Evolutionary conservation across 164 flowering plant species (phyloP).

Genomic region (Vitis vinifera): DNA sequence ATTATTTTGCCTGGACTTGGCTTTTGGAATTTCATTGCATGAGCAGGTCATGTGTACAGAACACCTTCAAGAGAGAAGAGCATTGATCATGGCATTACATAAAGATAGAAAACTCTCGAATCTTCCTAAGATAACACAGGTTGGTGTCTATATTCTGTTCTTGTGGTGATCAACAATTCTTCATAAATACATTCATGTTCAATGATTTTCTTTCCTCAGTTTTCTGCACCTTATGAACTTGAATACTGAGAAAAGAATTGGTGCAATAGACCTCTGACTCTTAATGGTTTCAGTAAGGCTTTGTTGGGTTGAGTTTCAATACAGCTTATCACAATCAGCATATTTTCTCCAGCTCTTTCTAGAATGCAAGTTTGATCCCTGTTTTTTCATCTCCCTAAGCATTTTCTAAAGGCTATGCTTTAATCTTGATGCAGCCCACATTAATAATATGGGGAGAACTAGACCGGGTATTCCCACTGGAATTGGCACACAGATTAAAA

Average conservation of each 20-base stretch:
- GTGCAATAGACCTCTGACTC: too few species aligned
- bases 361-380: background rate
- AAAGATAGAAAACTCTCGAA: constrained; percentile 51
- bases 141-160: constrained; percentile 8
- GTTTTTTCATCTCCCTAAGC: background rate
- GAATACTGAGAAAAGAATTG: too few species aligned
- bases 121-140: constrained; percentile 82
- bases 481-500: constrained; percentile 50
- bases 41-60: constrained; percentile 71
- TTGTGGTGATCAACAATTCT: background rate
- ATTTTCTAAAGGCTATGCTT: background rate
- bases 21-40: background rate
- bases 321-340: too few species aligned
- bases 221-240: background rate
- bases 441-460: constrained; percentile 63
- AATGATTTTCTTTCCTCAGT: background rate
- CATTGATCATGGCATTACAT: constrained; percentile 48
- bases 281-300: too few species aligned
- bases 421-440: constrained; percentile 39
- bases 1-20: background rate
- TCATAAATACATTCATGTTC: background rate
- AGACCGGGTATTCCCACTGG: constrained; percentile 51
- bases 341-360: background rate
- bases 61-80: constrained; percentile 54
- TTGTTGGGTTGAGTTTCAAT: too few species aligned